These are phyloP conservation scores for Bipolaris victoriae DNA, from an alignment of 2,329 filamentous ascomycete species.

Conservation along the genomic window DNA sequence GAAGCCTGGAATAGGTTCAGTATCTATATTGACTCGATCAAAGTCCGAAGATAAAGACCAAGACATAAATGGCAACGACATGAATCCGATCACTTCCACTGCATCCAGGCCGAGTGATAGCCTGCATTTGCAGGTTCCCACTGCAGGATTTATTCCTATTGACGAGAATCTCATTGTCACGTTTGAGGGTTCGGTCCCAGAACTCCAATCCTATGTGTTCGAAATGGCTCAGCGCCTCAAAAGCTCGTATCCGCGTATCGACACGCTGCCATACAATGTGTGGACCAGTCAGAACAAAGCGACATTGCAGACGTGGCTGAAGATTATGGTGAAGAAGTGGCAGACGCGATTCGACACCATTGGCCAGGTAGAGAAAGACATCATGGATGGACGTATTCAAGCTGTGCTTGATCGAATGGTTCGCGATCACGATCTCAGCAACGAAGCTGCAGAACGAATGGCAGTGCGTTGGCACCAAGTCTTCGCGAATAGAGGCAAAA, in stretches of 20 bases:
- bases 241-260: slow-evolving; percentile 33
- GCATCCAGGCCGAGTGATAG: slow-evolving; percentile 9
- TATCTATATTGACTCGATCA: neutral
- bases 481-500: slow-evolving; percentile 13
- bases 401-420: slow-evolving; percentile 36
- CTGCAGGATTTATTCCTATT: slow-evolving; percentile 19
- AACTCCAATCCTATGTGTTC: slow-evolving; percentile 31
- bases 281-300: slow-evolving; percentile 27
- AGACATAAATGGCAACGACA: neutral
- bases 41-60: neutral
- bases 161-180: slow-evolving; percentile 29
- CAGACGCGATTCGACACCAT: slow-evolving; percentile 28
- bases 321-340: slow-evolving; percentile 34
- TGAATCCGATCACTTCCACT: no score
- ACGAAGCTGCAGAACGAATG: slow-evolving; percentile 34
- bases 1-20: neutral
- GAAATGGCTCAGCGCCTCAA: slow-evolving; percentile 29
- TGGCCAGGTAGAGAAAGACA: neutral
- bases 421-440: slow-evolving; percentile 28
- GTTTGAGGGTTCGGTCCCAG: slow-evolving; percentile 16
- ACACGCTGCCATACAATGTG: slow-evolving; percentile 34
- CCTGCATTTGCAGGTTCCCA: slow-evolving; percentile 20
- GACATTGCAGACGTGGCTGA: slow-evolving; percentile 37
- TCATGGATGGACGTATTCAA: slow-evolving; percentile 20
- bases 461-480: slow-evolving; percentile 29